A percentile compares a stretch with the other conserved stretches of the same genome.
Evolutionary conservation across 1,284 basidiomycete species (phyloP).

Genomic region (Rugiboletus extremiorientalis): DNA sequence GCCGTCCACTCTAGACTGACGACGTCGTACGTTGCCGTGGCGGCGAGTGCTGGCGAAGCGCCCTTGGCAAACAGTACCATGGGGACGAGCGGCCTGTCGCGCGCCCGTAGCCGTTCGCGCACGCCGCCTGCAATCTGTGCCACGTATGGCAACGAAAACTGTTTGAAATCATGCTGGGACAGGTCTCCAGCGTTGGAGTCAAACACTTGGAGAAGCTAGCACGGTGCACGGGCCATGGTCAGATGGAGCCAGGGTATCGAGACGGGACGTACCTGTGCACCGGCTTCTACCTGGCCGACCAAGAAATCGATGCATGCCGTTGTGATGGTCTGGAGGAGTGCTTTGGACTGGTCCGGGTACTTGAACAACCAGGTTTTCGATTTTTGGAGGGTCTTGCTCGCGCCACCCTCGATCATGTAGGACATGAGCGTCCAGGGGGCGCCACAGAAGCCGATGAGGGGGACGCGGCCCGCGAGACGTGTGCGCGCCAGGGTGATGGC

Average conservation of each 20-base stretch:
- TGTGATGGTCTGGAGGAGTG: constrained; percentile 75
- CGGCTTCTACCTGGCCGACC: constrained; percentile 88
- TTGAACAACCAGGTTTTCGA: constrained; percentile 92
- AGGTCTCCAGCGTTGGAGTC: constrained; percentile 95
- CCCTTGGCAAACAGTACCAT: constrained; percentile 94
- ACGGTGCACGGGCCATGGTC: not conserved
- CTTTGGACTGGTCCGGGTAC: constrained; percentile 80
- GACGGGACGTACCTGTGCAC: constrained; percentile 73
- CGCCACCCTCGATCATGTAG: constrained; percentile 96
- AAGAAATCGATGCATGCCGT: constrained; percentile 85
- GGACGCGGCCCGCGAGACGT: constrained; percentile 81
- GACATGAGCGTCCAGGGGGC: constrained; percentile 96
- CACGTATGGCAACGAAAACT: constrained; percentile 74
- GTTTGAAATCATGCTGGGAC: constrained; percentile 79
- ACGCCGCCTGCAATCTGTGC: constrained; percentile 65
- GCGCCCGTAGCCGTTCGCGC: constrained; percentile 53
- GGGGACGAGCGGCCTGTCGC: constrained; percentile 61
- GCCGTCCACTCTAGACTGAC: constrained; percentile 90
- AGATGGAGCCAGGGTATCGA: not conserved
- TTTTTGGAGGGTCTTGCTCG: constrained; percentile 85
- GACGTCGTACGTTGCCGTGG: constrained; percentile 78
- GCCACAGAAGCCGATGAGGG: constrained; percentile 93
- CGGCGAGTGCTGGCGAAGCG: constrained; percentile 68
- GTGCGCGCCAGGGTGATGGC: constrained; percentile 84
- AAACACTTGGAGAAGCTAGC: constrained; percentile 89